Evolutionary conservation across 805 yeast species (phyloP).

Genomic region (Ogataea wickerhamii): DNA sequence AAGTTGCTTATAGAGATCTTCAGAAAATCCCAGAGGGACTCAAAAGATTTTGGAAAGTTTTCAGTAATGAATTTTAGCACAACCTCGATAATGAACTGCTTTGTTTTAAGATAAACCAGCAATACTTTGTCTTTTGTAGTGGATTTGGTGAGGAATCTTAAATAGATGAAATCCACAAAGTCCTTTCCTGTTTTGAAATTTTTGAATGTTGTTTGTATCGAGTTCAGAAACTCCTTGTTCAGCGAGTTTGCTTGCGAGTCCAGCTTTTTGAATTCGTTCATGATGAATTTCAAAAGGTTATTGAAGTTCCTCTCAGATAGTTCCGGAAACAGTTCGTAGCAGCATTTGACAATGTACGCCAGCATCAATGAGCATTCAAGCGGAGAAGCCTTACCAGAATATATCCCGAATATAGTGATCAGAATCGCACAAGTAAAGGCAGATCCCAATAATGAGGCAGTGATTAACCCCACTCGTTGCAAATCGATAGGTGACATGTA

Average conservation of each 20-base stretch:
- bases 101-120: slow-evolving; percentile 20
- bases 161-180: slow-evolving; percentile 14
- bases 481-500: slow-evolving; percentile 71
- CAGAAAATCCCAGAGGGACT: slow-evolving; percentile 52
- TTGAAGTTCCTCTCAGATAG: slow-evolving; percentile 50
- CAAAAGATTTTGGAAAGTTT: slow-evolving; percentile 50
- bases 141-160: slow-evolving; percentile 15
- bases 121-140: slow-evolving; percentile 19
- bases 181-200: slow-evolving; percentile 21
- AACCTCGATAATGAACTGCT: slow-evolving; percentile 26
- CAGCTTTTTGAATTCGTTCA: slow-evolving; percentile 34
- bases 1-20: slow-evolving; percentile 55
- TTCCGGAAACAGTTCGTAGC: slow-evolving; percentile 90
- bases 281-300: slow-evolving; percentile 32
- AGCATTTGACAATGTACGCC: slow-evolving; percentile 88
- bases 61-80: slow-evolving; percentile 43
- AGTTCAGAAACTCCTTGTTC: slow-evolving; percentile 32
- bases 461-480: slow-evolving; percentile 57
- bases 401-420: slow-evolving; percentile 78
- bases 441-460: slow-evolving; percentile 84
- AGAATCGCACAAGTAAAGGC: slow-evolving; percentile 72
- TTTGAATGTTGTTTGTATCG: slow-evolving; percentile 29
- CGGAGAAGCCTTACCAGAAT: slow-evolving; percentile 82
- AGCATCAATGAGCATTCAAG: slow-evolving; percentile 82
- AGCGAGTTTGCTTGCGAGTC: slow-evolving; percentile 31